Base-by-base conservation (phyloP, 2,329 filamentous ascomycete species). In the Cercospora zeae-maydis region DNA sequence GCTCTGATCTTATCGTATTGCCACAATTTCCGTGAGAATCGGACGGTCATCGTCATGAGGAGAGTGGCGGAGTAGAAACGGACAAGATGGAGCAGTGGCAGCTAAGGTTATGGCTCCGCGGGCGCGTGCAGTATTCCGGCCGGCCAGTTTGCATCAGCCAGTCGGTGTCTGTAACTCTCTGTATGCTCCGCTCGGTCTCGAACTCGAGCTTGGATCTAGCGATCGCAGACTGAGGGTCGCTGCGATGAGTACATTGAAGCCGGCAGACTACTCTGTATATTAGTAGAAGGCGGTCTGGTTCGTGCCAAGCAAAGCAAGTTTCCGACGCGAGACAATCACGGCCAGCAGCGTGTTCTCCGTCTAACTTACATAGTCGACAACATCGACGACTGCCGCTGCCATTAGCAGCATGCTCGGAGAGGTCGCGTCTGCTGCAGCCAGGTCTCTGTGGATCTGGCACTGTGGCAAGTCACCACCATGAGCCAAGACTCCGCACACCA, bases 381-480 rank as follows among this genome's bases (percentile, higher is more conserved):
- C 14, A 49, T 37, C 27, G 24, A 49, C 21, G 27, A 19, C 19
- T 9, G 30, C 33, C 27, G 42, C 39, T 36, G 56, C 39, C 56
- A 36, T 39, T 21, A 42, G 53, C 53, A 56, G 53, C 33, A 56
- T 56, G 53, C 53, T 42, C 21, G 53, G 14, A 24, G 53, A 33
- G 34, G 34, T 16, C 16, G 11, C 21, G 30, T 34, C 39, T 33
- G 16, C 31, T 31, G 19, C 27, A 33, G 56, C 56, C 56, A 49
- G 42, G 30, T 49, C 42, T 47, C n/a, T 33, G 49, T 45, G 58
- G 58, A 60, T 45, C 47, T 60, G 49, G 47, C 58, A 39, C 14
- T 33, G 47, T 33, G 47, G 58, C 11, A 60, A 45, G 49, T 60
- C 58, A 33, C 58, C 58, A 24, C 58, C 34, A 60, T 60, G 58